Percentiles rank a stretch among this genome's conserved stretches.
Conservation (phyloP, 169 alveolate genomes). For the Plasmodium relictum region DNA sequence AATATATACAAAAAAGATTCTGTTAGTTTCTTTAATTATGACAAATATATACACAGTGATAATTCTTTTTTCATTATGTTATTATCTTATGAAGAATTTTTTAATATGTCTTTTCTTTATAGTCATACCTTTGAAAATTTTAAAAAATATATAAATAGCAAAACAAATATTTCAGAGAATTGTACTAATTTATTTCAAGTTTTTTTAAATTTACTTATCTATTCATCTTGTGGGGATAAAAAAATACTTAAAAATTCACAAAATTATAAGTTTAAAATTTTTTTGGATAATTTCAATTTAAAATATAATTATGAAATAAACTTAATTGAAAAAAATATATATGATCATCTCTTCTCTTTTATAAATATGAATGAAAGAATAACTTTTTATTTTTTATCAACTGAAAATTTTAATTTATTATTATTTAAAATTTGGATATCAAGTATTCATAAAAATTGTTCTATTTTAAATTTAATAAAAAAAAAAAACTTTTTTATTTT, state of each 20-base stretch:
- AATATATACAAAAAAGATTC: constrained; percentile 12
- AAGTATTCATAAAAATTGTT: constrained; percentile 31
- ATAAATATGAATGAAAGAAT: constrained; percentile 13
- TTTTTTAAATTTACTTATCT: background rate
- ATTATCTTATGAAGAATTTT: constrained; percentile 56
- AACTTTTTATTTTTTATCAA: constrained; percentile 32
- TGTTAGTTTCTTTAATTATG: constrained; percentile 48
- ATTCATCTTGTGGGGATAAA: background rate
- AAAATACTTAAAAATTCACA: background rate
- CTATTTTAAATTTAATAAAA: constrained; percentile 11
- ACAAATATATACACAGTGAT: constrained; percentile 54
- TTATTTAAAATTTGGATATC: constrained; percentile 59
- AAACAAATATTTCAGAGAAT: background rate
- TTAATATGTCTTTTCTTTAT: constrained; percentile 6
- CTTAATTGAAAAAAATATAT: constrained; percentile 62
- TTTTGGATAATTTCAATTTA: constrained; percentile 47
- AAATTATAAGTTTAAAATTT: constrained; percentile 30
- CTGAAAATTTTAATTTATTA: constrained; percentile 6
- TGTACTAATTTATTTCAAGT: constrained; percentile 6
- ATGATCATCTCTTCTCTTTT: constrained; percentile 47
- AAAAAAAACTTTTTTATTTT: constrained; percentile 27
- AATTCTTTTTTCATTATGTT: constrained; percentile 29
- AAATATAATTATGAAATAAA: constrained; percentile 41
- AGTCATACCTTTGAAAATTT: constrained; percentile 1
- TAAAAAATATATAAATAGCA: constrained; percentile 20